Evolutionary conservation across 2,329 filamentous ascomycete genomes (phyloP).

Genomic region (Cercospora berteroae): DNA sequence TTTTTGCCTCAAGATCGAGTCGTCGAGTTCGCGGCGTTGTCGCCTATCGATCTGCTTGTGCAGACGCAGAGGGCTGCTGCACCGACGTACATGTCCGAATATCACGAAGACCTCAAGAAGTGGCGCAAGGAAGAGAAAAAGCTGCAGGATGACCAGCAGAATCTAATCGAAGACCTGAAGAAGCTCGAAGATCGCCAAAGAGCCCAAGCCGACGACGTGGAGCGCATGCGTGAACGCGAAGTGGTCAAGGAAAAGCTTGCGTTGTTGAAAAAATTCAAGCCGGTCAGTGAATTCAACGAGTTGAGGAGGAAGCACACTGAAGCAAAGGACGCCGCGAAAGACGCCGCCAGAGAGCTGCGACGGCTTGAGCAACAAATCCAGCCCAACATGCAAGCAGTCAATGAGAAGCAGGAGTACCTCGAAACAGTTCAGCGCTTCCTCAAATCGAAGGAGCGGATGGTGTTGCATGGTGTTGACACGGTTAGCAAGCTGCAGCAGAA

Average conservation of each 20-base stretch:
- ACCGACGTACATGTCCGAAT: slow-evolving; percentile 72
- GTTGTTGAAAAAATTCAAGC: slow-evolving; percentile 63
- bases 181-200: slow-evolving; percentile 71
- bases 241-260: slow-evolving; percentile 63
- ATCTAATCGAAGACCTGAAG: slow-evolving; percentile 61
- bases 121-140: slow-evolving; percentile 69
- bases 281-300: slow-evolving; percentile 64
- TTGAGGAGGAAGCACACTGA: slow-evolving; percentile 50
- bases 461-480: slow-evolving; percentile 57
- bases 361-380: slow-evolving; percentile 60
- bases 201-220: slow-evolving; percentile 75
- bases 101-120: slow-evolving; percentile 71
- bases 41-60: slow-evolving; percentile 74
- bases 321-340: slow-evolving; percentile 56
- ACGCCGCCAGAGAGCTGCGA: slow-evolving; percentile 57
- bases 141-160: slow-evolving; percentile 48
- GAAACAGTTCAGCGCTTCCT: slow-evolving; percentile 57
- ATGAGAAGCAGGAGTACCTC: slow-evolving; percentile 67
- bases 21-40: slow-evolving; percentile 84
- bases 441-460: slow-evolving; percentile 52
- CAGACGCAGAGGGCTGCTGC: slow-evolving; percentile 89
- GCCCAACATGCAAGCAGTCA: slow-evolving; percentile 68
- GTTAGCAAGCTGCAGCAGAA: slow-evolving; percentile 40
- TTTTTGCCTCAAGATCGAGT: slow-evolving; percentile 96
- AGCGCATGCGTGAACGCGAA: slow-evolving; percentile 74